Conservation (phyloP, 2,329 filamentous ascomycete species). For the Fusarium odoratissimum region DNA sequence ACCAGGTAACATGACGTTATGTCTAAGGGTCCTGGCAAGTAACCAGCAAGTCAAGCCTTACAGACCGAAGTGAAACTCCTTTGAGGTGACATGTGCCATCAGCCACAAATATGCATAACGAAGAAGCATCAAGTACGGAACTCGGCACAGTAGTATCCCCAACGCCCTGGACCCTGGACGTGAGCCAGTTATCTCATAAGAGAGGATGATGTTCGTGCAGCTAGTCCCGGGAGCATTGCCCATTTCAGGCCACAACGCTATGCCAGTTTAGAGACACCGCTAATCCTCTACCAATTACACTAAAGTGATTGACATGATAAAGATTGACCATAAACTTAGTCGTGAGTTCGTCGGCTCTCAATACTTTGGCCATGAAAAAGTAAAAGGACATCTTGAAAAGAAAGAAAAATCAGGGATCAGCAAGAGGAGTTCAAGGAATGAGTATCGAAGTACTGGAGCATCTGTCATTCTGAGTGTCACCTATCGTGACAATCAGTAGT, state of each 20-base stretch:
- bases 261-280: not conserved
- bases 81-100: not conserved
- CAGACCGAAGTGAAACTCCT: too few species aligned
- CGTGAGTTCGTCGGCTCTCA: not conserved
- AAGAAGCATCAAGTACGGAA: not conserved
- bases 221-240: not conserved
- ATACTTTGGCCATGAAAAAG: too few species aligned
- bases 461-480: not conserved
- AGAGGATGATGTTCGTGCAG: not conserved
- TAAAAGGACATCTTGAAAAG: fast-evolving
- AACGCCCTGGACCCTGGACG: too few species aligned
- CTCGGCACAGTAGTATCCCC: not conserved
- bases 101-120: not conserved
- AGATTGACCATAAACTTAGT: not conserved
- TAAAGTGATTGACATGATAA: not conserved
- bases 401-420: not conserved
- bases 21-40: not conserved
- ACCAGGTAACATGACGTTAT: not conserved
- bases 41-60: not conserved
- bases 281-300: not conserved
- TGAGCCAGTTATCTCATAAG: not conserved
- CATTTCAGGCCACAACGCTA: not conserved
- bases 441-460: fast-evolving
- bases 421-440: fast-evolving
- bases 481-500: not conserved